These are phyloP conservation scores for Panaeolus cyanescens DNA, from an alignment of 768 basidiomycete species.

Conservation along the genomic window DNA sequence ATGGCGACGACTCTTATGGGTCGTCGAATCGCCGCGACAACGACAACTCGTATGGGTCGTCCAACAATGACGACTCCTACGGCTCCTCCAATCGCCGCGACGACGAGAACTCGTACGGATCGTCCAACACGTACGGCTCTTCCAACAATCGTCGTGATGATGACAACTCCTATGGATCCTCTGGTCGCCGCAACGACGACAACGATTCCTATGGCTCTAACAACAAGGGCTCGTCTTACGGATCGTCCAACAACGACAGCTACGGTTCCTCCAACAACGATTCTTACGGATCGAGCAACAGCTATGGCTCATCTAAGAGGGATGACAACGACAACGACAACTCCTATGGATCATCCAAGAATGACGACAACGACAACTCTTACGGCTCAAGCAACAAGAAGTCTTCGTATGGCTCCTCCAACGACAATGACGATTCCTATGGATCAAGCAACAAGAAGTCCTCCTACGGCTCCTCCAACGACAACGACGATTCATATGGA, in stretches of 20 bases:
- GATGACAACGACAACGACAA: not conserved
- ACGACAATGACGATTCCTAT: conserved; percentile 23
- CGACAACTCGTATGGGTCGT: conserved; percentile 21
- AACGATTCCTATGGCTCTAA: conserved; percentile 20
- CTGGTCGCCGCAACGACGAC: conserved; percentile 17
- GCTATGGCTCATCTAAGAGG: conserved; percentile 12
- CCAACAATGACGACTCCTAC: conserved; percentile 16
- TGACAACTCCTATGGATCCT: conserved; percentile 26
- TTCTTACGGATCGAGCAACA: conserved; percentile 20
- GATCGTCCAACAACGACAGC: conserved; percentile 24
- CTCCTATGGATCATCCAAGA: conserved; percentile 16
- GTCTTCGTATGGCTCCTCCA: conserved; percentile 23
- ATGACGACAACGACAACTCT: conserved; percentile 11
- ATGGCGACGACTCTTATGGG: conserved; percentile 25
- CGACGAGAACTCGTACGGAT: conserved; percentile 25
- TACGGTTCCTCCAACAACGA: conserved; percentile 21
- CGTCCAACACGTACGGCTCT: conserved; percentile 22
- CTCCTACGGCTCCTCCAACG: conserved; percentile 25
- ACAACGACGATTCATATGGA: conserved; percentile 15
- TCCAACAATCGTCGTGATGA: too few species aligned
- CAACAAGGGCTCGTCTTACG: conserved; percentile 20
- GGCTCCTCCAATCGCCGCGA: conserved; percentile 22
- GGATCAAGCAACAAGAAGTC: conserved; percentile 14
- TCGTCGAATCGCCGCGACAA: conserved; percentile 20
- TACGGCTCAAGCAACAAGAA: conserved; percentile 13